Evolutionary conservation across 352 stramenopile species (phyloP).

Genomic region (Globisporangium paroecandrum): DNA sequence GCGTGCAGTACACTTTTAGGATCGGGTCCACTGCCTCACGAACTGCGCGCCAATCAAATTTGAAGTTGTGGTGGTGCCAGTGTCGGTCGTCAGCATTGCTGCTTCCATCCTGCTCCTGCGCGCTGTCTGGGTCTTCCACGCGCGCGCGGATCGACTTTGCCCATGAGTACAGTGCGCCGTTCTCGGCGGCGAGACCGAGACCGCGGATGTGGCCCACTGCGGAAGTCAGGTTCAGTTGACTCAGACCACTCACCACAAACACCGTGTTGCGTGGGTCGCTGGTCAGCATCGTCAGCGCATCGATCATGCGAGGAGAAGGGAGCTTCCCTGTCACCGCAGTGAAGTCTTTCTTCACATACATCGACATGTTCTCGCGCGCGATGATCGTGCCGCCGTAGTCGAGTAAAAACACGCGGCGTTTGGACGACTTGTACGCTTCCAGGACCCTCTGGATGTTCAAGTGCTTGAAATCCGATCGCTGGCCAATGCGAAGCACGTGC

Average conservation of each 20-base stretch:
- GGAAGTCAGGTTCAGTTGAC: slow-evolving; percentile 85
- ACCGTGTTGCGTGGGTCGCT: slow-evolving; percentile 93
- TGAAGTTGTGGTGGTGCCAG: slow-evolving; percentile 78
- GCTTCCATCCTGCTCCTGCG: slow-evolving; percentile 14
- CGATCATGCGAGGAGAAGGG: slow-evolving; percentile 84
- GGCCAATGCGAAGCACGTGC: slow-evolving; percentile 61
- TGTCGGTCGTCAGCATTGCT: slow-evolving; percentile 33
- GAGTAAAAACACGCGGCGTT: slow-evolving; percentile 93
- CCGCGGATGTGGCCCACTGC: slow-evolving; percentile 91
- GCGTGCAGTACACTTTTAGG: slow-evolving; percentile 93
- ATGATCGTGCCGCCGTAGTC: slow-evolving; percentile 98
- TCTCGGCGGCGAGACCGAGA: slow-evolving; percentile 93
- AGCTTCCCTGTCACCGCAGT: slow-evolving; percentile 92
- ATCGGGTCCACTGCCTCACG: slow-evolving; percentile 91
- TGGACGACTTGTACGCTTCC: slow-evolving; percentile 81
- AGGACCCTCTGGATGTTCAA: slow-evolving; percentile 82
- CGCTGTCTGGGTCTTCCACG: slow-evolving; percentile 27
- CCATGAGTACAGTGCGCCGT: slow-evolving; percentile 94
- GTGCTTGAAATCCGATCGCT: slow-evolving; percentile 77
- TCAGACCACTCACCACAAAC: slow-evolving; percentile 97
- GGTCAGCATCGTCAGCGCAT: slow-evolving; percentile 86
- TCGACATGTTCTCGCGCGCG: slow-evolving; percentile 85
- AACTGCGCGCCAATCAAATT: slow-evolving; percentile 90
- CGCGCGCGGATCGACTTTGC: slow-evolving; percentile 50
- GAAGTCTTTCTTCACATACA: slow-evolving; percentile 97